Base-by-base conservation (phyloP, 1,139 yeast genomes). In the Magnusiomyces fungicola region DNA sequence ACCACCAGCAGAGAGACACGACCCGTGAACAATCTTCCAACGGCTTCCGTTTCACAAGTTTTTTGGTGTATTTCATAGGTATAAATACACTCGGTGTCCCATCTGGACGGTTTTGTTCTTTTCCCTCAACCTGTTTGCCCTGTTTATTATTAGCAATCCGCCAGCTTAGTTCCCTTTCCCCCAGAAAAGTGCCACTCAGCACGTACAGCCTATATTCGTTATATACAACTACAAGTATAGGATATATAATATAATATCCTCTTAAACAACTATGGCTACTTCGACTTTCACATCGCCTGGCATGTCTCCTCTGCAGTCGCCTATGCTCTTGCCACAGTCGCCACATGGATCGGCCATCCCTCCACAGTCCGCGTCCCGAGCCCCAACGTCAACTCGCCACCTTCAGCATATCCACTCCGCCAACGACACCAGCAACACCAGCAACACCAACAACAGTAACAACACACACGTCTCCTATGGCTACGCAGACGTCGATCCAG, bases 231-330 rank as follows among this genome's bases (percentile, higher is more conserved):
- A n/a, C n/a, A n/a, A n/a, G n/a, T n/a, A n/a, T n/a, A n/a, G n/a
- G n/a, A n/a, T n/a, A n/a, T n/a, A n/a, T n/a, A n/a, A n/a, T n/a
- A 5, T 14, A 9, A 4, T 37, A 12, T 23, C 3, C 27, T 21
- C n/a, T 14, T 37, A 22, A 21, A 21, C 34, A 4, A 47, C 33
- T 10, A 48, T 48, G 48, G 43, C 48, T 24, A 22, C 48, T n/a
- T 33, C 48, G 36, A 14, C 46, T 3, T 41, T 47, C 14, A 29
- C 47, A 2, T 49, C 51, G 24, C 51, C 51, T n/a, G 37, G 44
- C 2, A 39, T 49, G 22, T 51, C 53, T 12, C 53, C 53, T 4
- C 21, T 48, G 42, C 51, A 51, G 14, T 51, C 53, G 1, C 53
- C 53, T 7, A 30, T 51, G 19, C 47, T 51, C 2, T 46, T 48